Evolutionary conservation across 1,139 yeast genomes (phyloP), one percentile per base, ranked within the genome.

Genomic region (Geotrichum siamense): DNA sequence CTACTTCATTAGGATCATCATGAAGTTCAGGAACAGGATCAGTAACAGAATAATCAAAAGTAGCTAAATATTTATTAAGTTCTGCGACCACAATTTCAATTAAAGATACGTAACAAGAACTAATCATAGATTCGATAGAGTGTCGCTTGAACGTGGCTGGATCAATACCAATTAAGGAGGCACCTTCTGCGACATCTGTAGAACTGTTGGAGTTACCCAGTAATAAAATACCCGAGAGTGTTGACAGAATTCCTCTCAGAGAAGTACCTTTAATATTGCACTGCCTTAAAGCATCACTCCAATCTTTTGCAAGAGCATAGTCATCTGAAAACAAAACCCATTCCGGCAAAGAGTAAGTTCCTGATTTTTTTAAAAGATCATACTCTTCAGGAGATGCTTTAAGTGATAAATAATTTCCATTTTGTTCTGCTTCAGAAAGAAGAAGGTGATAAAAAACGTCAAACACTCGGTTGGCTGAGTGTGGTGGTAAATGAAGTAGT

Each of bases 361-460:
- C 57, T 1, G 65, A 59, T 32, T 51, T 53, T 19, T 50, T 51
- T 34, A 67, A 55, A 37, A 67, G 54, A 1, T 56, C 58, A 49
- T 67, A 67, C 23, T 56, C 51, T n/a, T 55, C 52, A 2, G 64
- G 62, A 2, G 57, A 50, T 0, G 57, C 33, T 44, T 62, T 63
- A 30, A 67, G 54, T 1, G 65, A 57, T 33, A 66, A 51, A 35
- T 61, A 54, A 15, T 57, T 56, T 6, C 57, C 59, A 34, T 55
- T 59, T 6, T 55, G 56, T 34, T 56, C 59, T 2, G 67, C 54
- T 37, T 63, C 65, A 15, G 65, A 52, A 31, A 57, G 55, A 15
- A 67, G 51, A 43, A 67, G 46, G 38, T 67, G 67, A 46, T 64
- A 64, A 42, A 67, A 67, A 3, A 63, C 70, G 45, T 64, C 67